These are phyloP conservation scores for Aureobasidium namibiae DNA, from an alignment of 2,329 filamentous ascomycete species.

Conservation along the genomic window DNA sequence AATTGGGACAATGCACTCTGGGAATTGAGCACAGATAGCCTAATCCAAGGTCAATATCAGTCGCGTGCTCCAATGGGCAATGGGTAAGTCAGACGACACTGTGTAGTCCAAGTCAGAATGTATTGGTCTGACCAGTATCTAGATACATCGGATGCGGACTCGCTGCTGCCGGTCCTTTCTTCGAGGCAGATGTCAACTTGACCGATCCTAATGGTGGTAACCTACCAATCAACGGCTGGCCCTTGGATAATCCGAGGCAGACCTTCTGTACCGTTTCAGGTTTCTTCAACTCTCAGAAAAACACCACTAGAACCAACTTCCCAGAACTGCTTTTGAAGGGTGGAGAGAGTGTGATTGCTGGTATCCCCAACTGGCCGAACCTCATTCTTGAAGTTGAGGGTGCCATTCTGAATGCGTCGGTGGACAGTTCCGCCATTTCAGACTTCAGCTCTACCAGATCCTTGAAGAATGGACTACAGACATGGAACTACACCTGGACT, in stretches of 20 bases:
- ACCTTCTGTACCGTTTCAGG: slow-evolving; percentile 60
- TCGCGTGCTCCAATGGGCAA: slow-evolving; percentile 54
- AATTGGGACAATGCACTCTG: slow-evolving; percentile 53
- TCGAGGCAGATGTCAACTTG: slow-evolving; percentile 48
- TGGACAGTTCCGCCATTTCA: slow-evolving; percentile 50
- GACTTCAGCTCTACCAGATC: slow-evolving; percentile 55
- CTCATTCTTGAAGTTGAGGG: slow-evolving; percentile 49
- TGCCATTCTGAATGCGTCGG: slow-evolving; percentile 51
- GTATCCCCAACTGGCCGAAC: slow-evolving; percentile 61
- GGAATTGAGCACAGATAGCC: slow-evolving; percentile 43
- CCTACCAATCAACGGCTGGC: slow-evolving; percentile 48
- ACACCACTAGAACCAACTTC: slow-evolving; percentile 55
- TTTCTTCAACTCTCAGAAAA: slow-evolving; percentile 55
- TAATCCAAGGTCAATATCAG: slow-evolving; percentile 53
- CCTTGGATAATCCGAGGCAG: slow-evolving; percentile 54
- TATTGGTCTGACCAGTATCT: background rate
- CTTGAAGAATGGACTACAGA: slow-evolving; percentile 53
- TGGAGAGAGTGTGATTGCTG: slow-evolving; percentile 61
- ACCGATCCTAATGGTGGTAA: slow-evolving; percentile 42
- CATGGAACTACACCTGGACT: slow-evolving; percentile 60
- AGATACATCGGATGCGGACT: slow-evolving; percentile 55
- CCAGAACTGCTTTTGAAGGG: slow-evolving; percentile 62
- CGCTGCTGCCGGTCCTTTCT: slow-evolving; percentile 55
- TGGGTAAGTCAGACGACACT: slow-evolving; percentile 28
- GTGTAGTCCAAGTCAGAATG: background rate